phyloP scores from a whole-genome alignment of 2,329 filamentous ascomycete species.

The Trichoderma asperellum region DNA sequence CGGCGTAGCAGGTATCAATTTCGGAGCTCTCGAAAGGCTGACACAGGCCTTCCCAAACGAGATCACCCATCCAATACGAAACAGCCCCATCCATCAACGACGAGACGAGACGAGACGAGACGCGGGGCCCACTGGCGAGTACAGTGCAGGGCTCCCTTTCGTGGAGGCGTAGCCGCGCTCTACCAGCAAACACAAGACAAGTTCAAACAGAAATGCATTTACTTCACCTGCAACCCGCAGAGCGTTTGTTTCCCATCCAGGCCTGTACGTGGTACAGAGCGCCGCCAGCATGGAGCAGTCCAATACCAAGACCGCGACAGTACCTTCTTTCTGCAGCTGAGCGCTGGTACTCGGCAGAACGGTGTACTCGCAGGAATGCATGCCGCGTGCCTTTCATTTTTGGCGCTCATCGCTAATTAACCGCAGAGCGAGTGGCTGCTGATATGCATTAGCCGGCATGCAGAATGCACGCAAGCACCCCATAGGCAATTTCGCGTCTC shows the following conservation, averaged over 20 bases:
- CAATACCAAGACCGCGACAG: background rate
- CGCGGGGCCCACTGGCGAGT: background rate
- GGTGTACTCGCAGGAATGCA: background rate
- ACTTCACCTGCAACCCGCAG: background rate
- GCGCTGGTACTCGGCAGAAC: background rate
- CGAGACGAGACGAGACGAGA: background rate
- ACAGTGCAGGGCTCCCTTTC: background rate
- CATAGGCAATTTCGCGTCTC: slow-evolving; percentile 11
- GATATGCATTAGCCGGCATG: slow-evolving; percentile 19
- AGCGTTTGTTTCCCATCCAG: background rate
- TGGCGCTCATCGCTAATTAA: slow-evolving; percentile 19
- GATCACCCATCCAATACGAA: background rate
- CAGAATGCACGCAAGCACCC: slow-evolving; percentile 3
- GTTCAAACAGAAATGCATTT: no score
- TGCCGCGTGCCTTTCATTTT: slow-evolving; percentile 7
- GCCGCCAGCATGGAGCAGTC: no score
- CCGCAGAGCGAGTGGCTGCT: slow-evolving; percentile 17
- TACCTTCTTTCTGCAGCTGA: background rate
- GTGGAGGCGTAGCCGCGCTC: background rate
- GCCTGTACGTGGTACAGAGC: no score
- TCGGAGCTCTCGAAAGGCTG: slow-evolving; percentile 5
- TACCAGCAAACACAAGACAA: background rate
- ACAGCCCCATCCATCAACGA: slow-evolving; percentile 6
- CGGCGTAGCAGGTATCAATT: background rate
- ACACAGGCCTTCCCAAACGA: background rate